Base-by-base conservation (phyloP, 768 basidiomycete genomes). In the Polyporus arcularius region DNA sequence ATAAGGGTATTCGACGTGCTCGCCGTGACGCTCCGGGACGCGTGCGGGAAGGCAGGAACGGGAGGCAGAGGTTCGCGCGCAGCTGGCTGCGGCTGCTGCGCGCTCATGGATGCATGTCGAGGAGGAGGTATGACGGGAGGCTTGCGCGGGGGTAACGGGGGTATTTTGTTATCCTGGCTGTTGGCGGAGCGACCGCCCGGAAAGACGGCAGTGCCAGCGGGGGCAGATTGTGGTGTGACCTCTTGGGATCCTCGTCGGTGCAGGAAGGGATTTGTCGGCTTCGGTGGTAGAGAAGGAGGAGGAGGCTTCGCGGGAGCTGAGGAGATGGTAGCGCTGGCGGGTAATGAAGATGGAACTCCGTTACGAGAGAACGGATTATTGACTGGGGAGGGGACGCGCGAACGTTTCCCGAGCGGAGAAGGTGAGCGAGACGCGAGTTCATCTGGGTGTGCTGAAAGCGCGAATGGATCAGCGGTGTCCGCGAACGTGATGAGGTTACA, bases 111-210 rank as follows among this genome's bases (percentile, higher is more conserved):
- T 7, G 69, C 70, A 63, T 79, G 79, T 1, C 76, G 75, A 0
- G 80, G 79, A 4, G 80, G 79, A 32, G 79, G 62, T 38, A 71
- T 56, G 63, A 75, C 65, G 4, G 76, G 71, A 2, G 76, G 76
- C 69, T 84, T 85, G 12, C 84, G 76, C 5, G 84, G 84, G 0
- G 83, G 84, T 5, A 84, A 73, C 2, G 82, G 83, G 1, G 85
- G 83, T 15, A 66, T 55, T 39, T 56, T 60, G 21, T 41, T 54
- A 12, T 65, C 66, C 9, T 56, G 58, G 11, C 50, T 30, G 3
- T 28, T 53, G 11, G 59, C 30, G 1, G 62, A 50, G 26, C 62
- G 65, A 15, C 52, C 14, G 57, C 65, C 40, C 55, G 58, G 18
- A 30, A 58, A 63, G 1, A 35, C 28, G 53, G 65, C 38, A 14